Evolutionary conservation across 1,139 yeast genomes (phyloP).

Genomic region (Kodamaea fungicola): DNA sequence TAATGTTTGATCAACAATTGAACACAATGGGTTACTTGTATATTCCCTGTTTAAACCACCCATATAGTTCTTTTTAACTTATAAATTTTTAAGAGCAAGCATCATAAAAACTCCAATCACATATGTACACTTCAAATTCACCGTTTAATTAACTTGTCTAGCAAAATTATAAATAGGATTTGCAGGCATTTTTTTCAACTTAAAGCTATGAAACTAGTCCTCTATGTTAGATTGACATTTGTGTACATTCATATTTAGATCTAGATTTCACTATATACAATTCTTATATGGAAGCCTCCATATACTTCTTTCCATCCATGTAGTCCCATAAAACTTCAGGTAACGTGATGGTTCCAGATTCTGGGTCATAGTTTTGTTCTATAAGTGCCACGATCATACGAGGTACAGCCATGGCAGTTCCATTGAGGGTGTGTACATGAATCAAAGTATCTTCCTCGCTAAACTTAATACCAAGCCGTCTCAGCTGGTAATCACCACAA

Average conservation of each 20-base stretch:
- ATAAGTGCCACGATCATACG: slow-evolving; percentile 82
- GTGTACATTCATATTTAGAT: not conserved
- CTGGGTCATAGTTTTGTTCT: slow-evolving; percentile 75
- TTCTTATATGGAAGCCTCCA: slow-evolving; percentile 10
- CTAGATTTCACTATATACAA: no score
- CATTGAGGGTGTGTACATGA: slow-evolving; percentile 83
- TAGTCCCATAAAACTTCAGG: slow-evolving; percentile 67
- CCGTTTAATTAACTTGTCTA: no score
- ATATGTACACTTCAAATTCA: no score
- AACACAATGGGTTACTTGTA: no score
- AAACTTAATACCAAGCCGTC: slow-evolving; percentile 71
- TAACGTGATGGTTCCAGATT: slow-evolving; percentile 49
- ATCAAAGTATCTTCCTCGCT: slow-evolving; percentile 27
- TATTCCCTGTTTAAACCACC: no score
- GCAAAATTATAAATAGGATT: no score
- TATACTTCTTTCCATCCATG: slow-evolving; percentile 57
- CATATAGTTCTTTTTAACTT: no score
- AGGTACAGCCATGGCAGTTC: slow-evolving; percentile 96
- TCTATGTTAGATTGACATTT: slow-evolving; percentile 9
- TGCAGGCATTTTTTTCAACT: no score
- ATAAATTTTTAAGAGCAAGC: no score
- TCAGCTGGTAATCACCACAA: slow-evolving; percentile 87
- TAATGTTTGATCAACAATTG: not conserved
- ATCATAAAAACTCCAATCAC: no score
- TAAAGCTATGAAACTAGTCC: no score